Conservation (phyloP, 345 rosid genomes). For the Carallia brachiata region DNA sequence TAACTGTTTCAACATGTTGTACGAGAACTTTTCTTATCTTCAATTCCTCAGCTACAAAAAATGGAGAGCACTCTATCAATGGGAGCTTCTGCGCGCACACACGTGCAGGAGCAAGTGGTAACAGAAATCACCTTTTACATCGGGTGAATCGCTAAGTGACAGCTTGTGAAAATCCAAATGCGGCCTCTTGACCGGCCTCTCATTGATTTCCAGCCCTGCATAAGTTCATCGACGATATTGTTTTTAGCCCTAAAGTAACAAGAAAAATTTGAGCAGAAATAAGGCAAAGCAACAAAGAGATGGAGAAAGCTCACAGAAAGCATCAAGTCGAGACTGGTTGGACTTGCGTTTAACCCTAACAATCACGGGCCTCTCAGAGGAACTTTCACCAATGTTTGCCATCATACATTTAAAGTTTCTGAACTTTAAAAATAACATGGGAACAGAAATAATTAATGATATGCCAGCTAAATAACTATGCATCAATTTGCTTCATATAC, state of each 20-base stretch:
- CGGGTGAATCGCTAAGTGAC: slow-evolving; percentile 41
- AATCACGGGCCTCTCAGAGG: slow-evolving; percentile 18
- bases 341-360: slow-evolving; percentile 35
- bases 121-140: slow-evolving; percentile 37
- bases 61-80: neutral
- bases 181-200: slow-evolving; percentile 63
- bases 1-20: slow-evolving; percentile 63
- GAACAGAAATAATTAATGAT: no score
- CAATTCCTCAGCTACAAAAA: slow-evolving; percentile 38
- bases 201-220: slow-evolving; percentile 81
- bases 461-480: no score
- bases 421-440: no score
- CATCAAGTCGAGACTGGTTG: slow-evolving; percentile 23
- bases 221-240: neutral
- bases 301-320: slow-evolving; percentile 15
- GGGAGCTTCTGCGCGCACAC: no score
- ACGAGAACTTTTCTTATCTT: slow-evolving; percentile 54
- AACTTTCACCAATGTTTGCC: slow-evolving; percentile 13
- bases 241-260: neutral
- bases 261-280: neutral
- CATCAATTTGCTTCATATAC: no score
- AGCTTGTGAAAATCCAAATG: slow-evolving; percentile 53
- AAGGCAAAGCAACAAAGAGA: neutral
- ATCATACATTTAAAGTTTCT: slow-evolving; percentile 12
- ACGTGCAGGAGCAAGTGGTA: neutral